phyloP scores from a whole-genome alignment of 305 asterid species.

The Plantago coronopus region DNA sequence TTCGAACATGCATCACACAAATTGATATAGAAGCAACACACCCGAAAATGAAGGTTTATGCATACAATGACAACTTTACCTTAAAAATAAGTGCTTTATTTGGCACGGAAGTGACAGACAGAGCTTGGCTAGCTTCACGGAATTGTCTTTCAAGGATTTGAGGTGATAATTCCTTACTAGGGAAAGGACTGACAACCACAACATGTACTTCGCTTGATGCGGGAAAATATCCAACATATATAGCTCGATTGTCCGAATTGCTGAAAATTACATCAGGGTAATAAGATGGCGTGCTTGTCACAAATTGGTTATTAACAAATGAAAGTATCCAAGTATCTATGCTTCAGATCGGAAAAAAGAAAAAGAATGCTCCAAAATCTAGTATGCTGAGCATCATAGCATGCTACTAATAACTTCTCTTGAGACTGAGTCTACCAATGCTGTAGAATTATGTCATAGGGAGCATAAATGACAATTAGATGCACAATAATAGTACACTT shows the following conservation, averaged over 20 bases:
- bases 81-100: conserved; percentile 57
- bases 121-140: conserved; percentile 77
- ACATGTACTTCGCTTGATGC: conserved; percentile 62
- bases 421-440: conserved; percentile 1
- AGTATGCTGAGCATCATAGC: background rate
- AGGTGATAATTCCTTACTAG: conserved; percentile 77
- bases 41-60: conserved; percentile 1
- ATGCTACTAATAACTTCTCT: conserved; percentile 6
- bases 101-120: conserved; percentile 45
- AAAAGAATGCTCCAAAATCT: no score
- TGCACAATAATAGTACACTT: conserved; percentile 4
- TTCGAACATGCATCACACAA: conserved; percentile 23
- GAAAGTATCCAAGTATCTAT: conserved; percentile 9
- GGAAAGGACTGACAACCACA: conserved; percentile 90
- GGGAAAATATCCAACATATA: conserved; percentile 80
- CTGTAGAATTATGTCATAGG: background rate
- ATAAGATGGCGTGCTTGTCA: conserved; percentile 16
- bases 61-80: conserved; percentile 40
- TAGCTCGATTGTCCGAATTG: conserved; percentile 82
- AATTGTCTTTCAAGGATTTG: conserved; percentile 88
- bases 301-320: conserved; percentile 12
- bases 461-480: conserved; percentile 1
- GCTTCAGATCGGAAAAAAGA: no score
- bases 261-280: conserved; percentile 43
- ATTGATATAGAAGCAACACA: conserved; percentile 22